These are phyloP conservation scores for Sutorius australiensis DNA, from an alignment of 768 basidiomycete species.

Conservation along the genomic window DNA sequence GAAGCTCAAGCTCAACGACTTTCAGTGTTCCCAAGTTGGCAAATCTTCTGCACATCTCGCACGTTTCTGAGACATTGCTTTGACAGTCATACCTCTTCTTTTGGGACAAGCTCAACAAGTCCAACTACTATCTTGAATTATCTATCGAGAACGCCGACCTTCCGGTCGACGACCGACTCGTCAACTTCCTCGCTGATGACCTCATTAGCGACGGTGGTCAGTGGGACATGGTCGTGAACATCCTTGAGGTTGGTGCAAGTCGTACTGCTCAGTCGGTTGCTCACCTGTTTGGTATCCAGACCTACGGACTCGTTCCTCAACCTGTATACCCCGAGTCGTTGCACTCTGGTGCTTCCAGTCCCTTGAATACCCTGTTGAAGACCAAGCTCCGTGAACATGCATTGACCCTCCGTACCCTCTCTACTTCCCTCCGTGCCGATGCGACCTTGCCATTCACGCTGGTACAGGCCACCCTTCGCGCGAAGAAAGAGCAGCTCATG, in stretches of 20 bases:
- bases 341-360: slow-evolving; percentile 70
- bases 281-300: slow-evolving; percentile 38
- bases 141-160: slow-evolving; percentile 77
- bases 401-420: slow-evolving; percentile 68
- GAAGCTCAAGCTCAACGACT: slow-evolving; percentile 79
- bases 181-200: slow-evolving; percentile 68
- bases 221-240: slow-evolving; percentile 86
- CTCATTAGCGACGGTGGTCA: slow-evolving; percentile 92
- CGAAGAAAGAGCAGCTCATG: slow-evolving; percentile 83
- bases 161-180: slow-evolving; percentile 79
- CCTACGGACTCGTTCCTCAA: slow-evolving; percentile 87
- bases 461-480: slow-evolving; percentile 54
- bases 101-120: slow-evolving; percentile 94
- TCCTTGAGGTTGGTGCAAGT: slow-evolving; percentile 47
- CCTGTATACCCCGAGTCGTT: slow-evolving; percentile 77
- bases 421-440: slow-evolving; percentile 48
- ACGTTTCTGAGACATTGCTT: slow-evolving; percentile 5
- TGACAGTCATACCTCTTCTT: slow-evolving; percentile 84
- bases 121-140: slow-evolving; percentile 85
- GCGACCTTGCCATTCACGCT: slow-evolving; percentile 43
- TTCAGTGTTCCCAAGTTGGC: slow-evolving; percentile 83
- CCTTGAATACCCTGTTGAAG: slow-evolving; percentile 78
- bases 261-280: slow-evolving; percentile 2
- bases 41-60: background rate
- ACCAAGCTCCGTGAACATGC: slow-evolving; percentile 90